These are phyloP conservation scores for Rhexocercosporidium sp. DNA, from an alignment of 2,329 filamentous ascomycete species.

Conservation along the genomic window DNA sequence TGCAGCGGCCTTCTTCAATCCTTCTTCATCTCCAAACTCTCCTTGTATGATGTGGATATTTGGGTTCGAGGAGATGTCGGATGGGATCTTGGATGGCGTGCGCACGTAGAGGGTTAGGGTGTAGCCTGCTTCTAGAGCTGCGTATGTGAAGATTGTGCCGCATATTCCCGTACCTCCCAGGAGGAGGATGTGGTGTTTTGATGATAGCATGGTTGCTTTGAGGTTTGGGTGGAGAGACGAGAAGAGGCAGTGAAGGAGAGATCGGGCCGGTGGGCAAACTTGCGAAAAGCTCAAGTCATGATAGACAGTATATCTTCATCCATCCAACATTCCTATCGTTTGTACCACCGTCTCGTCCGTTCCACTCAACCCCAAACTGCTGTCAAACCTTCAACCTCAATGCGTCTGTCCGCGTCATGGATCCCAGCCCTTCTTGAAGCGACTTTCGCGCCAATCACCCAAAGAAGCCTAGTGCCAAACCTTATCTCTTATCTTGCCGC, in stretches of 20 bases:
- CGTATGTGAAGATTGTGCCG: constrained; percentile 33
- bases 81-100: constrained; percentile 34
- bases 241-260: neutral
- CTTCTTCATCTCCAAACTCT: constrained; percentile 29
- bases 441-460: neutral
- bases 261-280: neutral
- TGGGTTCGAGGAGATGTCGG: constrained; percentile 30
- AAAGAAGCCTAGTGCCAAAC: neutral
- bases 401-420: constrained; percentile 7
- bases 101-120: constrained; percentile 34
- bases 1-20: constrained; percentile 31
- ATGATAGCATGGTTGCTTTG: neutral
- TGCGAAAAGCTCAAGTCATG: neutral
- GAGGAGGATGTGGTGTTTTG: constrained; percentile 33
- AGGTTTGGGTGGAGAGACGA: neutral
- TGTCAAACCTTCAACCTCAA: constrained; percentile 11
- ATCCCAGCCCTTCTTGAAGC: neutral
- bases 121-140: constrained; percentile 35
- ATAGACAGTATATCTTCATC: neutral
- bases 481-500: constrained; percentile 11
- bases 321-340: neutral
- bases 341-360: neutral
- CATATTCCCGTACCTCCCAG: constrained; percentile 34
- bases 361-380: constrained; percentile 4
- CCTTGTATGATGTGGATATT: constrained; percentile 32